A percentile compares a stretch with the other conserved stretches of the same genome.
Conservation (phyloP, 176 grass and related monocot genomes). For the Avena insularis region DNA sequence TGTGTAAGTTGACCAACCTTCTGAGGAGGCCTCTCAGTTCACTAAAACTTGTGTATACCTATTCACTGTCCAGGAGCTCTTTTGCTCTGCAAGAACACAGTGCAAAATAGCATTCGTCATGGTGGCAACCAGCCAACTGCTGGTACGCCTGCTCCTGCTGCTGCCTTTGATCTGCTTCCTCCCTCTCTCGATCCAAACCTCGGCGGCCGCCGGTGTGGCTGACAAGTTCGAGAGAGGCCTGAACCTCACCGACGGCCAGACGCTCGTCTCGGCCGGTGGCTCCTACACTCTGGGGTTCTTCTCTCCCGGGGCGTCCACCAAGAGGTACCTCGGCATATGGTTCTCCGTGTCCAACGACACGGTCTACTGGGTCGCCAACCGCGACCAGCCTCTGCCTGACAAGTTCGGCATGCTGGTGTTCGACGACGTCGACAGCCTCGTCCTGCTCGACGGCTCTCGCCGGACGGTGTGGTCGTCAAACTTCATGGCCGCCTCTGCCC, state of each 20-base stretch:
- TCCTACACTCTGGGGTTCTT: constrained; percentile 49
- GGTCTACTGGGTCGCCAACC: constrained; percentile 36
- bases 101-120: background rate
- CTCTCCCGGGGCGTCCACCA: constrained; percentile 3
- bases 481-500: background rate
- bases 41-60: background rate
- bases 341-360: constrained; percentile 27
- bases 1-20: background rate
- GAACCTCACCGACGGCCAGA: constrained; percentile 44
- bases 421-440: background rate
- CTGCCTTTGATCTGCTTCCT: background rate
- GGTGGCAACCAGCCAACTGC: background rate
- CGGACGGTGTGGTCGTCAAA: constrained; percentile 1
- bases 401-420: constrained; percentile 26
- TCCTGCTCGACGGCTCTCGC: background rate
- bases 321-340: constrained; percentile 42
- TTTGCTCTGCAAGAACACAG: background rate
- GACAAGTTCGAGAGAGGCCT: constrained; percentile 10
- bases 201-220: background rate
- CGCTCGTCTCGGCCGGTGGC: background rate
- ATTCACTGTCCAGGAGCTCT: background rate
- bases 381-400: background rate
- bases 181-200: background rate
- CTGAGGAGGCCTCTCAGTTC: background rate
- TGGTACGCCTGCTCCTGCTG: background rate